A percentile compares a stretch with the other conserved stretches of the same genome.
phyloP scores from a whole-genome alignment of 1,284 basidiomycete genomes.

The Pyrrhoderma lamaoense region DNA sequence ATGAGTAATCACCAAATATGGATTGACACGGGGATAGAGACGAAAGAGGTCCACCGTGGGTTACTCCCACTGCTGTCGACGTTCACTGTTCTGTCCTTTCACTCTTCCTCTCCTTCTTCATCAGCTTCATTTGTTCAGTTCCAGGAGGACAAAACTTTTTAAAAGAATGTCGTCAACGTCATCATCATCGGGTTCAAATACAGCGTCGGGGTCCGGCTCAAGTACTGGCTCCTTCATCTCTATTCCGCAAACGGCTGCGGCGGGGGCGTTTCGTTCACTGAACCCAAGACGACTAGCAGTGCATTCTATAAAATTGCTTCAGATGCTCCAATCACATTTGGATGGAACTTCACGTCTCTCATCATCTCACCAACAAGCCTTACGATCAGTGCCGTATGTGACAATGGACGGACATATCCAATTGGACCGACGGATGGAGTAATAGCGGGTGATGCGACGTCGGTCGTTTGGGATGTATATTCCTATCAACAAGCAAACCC shows the following conservation, averaged over 20 bases:
- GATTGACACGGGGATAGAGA: too few species aligned
- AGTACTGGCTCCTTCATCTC: conserved; percentile 21
- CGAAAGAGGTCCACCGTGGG: neutral
- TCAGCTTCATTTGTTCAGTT: neutral
- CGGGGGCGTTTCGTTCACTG: conserved; percentile 67
- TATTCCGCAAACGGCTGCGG: conserved; percentile 52
- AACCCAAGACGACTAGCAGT: conserved; percentile 67
- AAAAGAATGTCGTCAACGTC: conserved; percentile 1
- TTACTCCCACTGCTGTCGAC: conserved; percentile 7
- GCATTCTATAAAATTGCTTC: conserved; percentile 85
- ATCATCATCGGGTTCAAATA: conserved; percentile 2
- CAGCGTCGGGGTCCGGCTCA: conserved; percentile 7
- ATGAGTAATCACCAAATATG: too few species aligned
- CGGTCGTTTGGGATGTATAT: conserved; percentile 77
- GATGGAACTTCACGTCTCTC: conserved; percentile 83
- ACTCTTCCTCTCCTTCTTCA: conserved; percentile 4
- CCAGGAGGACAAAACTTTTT: neutral
- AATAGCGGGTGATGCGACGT: conserved; percentile 62
- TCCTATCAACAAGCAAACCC: conserved; percentile 65
- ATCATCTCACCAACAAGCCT: conserved; percentile 61
- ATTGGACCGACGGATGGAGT: conserved; percentile 74
- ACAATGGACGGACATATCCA: conserved; percentile 83
- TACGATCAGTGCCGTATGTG: conserved; percentile 68
- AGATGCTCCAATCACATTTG: conserved; percentile 74
- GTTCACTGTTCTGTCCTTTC: conserved; percentile 1